Percentiles rank a stretch among this genome's conserved stretches.
These are phyloP conservation scores for Lipomyces japonicus DNA, from an alignment of 805 yeast species.

Conservation along the genomic window DNA sequence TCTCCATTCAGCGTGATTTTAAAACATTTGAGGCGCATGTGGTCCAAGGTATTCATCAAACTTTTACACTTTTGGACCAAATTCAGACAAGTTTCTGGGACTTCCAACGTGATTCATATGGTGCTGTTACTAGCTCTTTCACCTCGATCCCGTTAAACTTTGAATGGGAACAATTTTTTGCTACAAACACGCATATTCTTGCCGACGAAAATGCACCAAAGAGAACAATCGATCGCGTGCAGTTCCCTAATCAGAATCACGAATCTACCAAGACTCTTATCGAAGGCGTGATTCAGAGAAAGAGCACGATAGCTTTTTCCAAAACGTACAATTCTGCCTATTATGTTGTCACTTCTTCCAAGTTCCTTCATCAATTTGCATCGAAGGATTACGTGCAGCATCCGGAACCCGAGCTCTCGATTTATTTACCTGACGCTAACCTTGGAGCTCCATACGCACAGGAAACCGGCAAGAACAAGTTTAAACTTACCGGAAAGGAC, in stretches of 20 bases:
- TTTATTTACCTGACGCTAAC: conserved; percentile 48
- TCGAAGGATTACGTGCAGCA: conserved; percentile 43
- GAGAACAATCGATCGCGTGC: conserved; percentile 39
- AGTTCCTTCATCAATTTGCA: conserved; percentile 47
- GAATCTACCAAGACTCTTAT: conserved; percentile 45
- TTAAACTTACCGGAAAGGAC: conserved; percentile 47
- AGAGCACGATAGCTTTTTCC: conserved; percentile 42
- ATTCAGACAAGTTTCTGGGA: conserved; percentile 36
- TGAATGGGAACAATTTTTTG: conserved; percentile 47
- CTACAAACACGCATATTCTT: conserved; percentile 37
- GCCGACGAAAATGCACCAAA: conserved; percentile 39
- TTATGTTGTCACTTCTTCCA: conserved; percentile 48
- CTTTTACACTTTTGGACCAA: conserved; percentile 36
- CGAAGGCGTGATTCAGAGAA: conserved; percentile 47
- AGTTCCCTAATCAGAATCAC: conserved; percentile 43
- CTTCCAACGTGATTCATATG: conserved; percentile 34
- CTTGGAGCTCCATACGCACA: conserved; percentile 39
- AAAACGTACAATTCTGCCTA: conserved; percentile 44
- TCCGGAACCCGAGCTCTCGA: conserved; percentile 45
- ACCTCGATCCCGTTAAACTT: conserved; percentile 38
- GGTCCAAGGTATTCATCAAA: conserved; percentile 42
- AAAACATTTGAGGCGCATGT: conserved; percentile 45
- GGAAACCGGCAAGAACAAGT: conserved; percentile 40
- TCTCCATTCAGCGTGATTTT: conserved; percentile 43
- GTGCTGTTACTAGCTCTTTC: conserved; percentile 37